Evolutionary conservation across 2,329 filamentous ascomycete genomes (phyloP).

Genomic region (Ophiostoma populinum): DNA sequence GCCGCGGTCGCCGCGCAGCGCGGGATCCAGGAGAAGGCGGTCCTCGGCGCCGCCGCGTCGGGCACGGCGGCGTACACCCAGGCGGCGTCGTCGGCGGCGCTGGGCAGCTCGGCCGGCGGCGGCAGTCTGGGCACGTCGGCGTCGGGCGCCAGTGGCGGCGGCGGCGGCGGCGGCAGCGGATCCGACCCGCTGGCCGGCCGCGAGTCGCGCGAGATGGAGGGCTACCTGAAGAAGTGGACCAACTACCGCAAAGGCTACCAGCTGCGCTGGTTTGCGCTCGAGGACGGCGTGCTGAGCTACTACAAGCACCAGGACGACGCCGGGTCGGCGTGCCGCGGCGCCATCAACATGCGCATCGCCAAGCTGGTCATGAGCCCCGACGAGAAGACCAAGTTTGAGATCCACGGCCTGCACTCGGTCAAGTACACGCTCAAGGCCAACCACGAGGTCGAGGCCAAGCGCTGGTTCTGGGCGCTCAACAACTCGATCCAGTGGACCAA

Average conservation of each 20-base stretch:
- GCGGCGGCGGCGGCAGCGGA: background rate
- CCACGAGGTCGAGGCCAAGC: constrained; percentile 92
- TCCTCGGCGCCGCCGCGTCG: constrained; percentile 59
- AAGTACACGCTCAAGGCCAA: constrained; percentile 98
- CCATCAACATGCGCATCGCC: constrained; percentile 97
- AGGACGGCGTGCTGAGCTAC: constrained; percentile 94
- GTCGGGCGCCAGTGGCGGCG: background rate
- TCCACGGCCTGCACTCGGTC: constrained; percentile 93
- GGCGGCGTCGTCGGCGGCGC: background rate
- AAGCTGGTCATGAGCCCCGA: constrained; percentile 89
- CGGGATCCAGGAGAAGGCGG: constrained; percentile 92
- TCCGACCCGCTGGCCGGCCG: constrained; percentile 52
- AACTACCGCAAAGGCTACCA: constrained; percentile 98
- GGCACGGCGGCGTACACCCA: constrained; percentile 18
- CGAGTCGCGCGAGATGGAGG: constrained; percentile 92
- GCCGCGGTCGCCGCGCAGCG: constrained; percentile 87
- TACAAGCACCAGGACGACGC: constrained; percentile 99
- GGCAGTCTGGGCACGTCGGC: background rate
- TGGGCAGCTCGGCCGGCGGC: background rate
- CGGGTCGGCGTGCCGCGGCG: constrained; percentile 86
- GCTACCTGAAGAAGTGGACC: constrained; percentile 98
- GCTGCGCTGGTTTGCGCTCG: constrained; percentile 90
- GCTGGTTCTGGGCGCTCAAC: constrained; percentile 98
- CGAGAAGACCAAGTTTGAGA: constrained; percentile 95
- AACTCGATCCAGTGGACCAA: constrained; percentile 98